Evolutionary conservation across 306 rosid genomes (phyloP).

Genomic region (Cicer chorassanicum): DNA sequence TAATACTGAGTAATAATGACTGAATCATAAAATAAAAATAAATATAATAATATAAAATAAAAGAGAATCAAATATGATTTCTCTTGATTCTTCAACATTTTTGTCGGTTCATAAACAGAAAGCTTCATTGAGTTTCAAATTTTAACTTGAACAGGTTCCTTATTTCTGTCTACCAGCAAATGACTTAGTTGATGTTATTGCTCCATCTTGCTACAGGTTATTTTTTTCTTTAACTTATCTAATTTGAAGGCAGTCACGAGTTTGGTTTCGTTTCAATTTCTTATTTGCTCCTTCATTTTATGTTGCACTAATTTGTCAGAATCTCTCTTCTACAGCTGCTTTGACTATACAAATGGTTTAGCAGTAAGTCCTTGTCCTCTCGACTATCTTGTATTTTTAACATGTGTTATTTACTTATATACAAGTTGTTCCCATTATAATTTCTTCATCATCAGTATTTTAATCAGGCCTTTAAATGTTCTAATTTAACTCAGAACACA

Average conservation of each 20-base stretch:
- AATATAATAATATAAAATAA: no score
- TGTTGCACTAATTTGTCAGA: constrained; percentile 40
- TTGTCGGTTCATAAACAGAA: constrained; percentile 34
- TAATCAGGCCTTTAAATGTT: background rate
- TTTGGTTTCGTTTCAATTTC: constrained; percentile 9
- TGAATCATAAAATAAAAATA: no score
- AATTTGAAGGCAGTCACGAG: background rate
- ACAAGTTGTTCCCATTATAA: constrained; percentile 8
- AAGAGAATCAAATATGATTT: no score
- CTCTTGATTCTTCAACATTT: no score
- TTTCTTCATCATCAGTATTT: constrained; percentile 10
- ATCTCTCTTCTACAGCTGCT: constrained; percentile 69
- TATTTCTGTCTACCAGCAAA: constrained; percentile 98
- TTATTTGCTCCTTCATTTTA: constrained; percentile 17
- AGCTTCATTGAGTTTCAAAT: constrained; percentile 50
- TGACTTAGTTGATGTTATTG: constrained; percentile 95
- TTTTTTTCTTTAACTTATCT: constrained; percentile 14
- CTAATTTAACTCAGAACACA: background rate
- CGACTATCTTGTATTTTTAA: constrained; percentile 26
- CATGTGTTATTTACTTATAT: constrained; percentile 25
- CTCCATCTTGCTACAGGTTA: constrained; percentile 98
- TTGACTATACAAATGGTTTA: constrained; percentile 92
- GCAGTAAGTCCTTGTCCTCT: constrained; percentile 68
- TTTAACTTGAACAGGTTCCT: constrained; percentile 79
- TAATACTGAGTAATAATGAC: no score